Evolutionary conservation across 495 filamentous ascomycete species (phyloP).

Genomic region (Aspergillus homomorphus): DNA sequence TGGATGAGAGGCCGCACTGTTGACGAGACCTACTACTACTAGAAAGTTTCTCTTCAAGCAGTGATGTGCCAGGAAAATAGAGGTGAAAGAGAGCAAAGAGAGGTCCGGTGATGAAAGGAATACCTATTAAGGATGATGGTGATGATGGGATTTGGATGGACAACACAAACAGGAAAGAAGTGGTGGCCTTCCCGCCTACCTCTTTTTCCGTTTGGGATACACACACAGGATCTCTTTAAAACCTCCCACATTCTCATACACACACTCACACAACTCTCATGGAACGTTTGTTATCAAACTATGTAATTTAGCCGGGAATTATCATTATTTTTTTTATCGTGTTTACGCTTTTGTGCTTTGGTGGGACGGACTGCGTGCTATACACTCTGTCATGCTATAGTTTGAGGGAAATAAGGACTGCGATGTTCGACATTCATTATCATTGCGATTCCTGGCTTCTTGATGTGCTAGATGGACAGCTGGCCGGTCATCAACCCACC

Average conservation of each 20-base stretch:
- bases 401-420: not conserved
- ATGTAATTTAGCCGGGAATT: conserved; percentile 34
- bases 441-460: too few species aligned
- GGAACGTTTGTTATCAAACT: conserved; percentile 18
- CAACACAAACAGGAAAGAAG: not conserved
- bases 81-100: not conserved
- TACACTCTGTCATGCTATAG: not conserved
- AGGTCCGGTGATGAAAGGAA: not conserved
- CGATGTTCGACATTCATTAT: not conserved
- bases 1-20: conserved; percentile 86
- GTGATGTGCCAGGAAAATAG: not conserved
- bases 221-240: not conserved
- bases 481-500: too few species aligned
- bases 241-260: conserved; percentile 15
- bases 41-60: conserved; percentile 19
- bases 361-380: not conserved
- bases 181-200: not conserved
- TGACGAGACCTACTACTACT: conserved; percentile 94
- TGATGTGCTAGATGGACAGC: too few species aligned
- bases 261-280: conserved; percentile 15
- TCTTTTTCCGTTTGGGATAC: not conserved
- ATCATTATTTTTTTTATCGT: conserved; percentile 22
- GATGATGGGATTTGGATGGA: not conserved
- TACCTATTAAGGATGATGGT: not conserved
- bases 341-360: not conserved